A percentile compares a stretch with the other conserved stretches of the same genome.
These are phyloP conservation scores for Vishniacozyma victoriae DNA, from an alignment of 768 basidiomycete genomes.

Conservation along the genomic window DNA sequence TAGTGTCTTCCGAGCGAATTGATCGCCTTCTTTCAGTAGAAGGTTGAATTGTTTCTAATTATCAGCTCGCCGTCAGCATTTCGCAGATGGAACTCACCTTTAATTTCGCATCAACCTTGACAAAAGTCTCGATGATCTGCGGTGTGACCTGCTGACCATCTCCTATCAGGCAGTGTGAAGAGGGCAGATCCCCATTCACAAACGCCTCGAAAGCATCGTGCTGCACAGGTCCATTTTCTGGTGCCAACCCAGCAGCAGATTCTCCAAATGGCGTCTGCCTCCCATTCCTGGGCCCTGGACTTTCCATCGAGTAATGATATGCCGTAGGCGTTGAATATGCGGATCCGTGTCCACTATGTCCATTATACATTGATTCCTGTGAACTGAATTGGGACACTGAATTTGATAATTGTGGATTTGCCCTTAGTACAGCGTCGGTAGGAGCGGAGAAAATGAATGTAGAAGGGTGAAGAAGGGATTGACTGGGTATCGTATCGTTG, in stretches of 20 bases:
- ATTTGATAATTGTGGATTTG: no score
- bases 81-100: slow-evolving; percentile 28
- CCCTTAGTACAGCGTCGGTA: slow-evolving; percentile 7
- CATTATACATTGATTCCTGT: not conserved
- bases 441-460: slow-evolving; percentile 37
- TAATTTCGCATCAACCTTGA: slow-evolving; percentile 31
- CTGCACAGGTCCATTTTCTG: not conserved
- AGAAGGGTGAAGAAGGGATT: slow-evolving; percentile 21
- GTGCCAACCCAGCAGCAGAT: not conserved
- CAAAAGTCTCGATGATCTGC: slow-evolving; percentile 23
- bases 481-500: not conserved
- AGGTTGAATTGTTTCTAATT: slow-evolving; percentile 33
- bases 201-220: slow-evolving; percentile 27
- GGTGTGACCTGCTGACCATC: slow-evolving; percentile 38
- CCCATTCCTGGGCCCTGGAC: no score
- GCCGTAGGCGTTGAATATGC: not conserved
- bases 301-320: not conserved
- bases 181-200: slow-evolving; percentile 26
- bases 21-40: slow-evolving; percentile 32
- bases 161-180: slow-evolving; percentile 26
- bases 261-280: not conserved
- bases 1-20: slow-evolving; percentile 24
- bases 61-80: slow-evolving; percentile 3
- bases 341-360: not conserved
- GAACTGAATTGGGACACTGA: not conserved